phyloP scores from a whole-genome alignment of 2,329 filamentous ascomycete species.

The Sporothrix luriei region DNA sequence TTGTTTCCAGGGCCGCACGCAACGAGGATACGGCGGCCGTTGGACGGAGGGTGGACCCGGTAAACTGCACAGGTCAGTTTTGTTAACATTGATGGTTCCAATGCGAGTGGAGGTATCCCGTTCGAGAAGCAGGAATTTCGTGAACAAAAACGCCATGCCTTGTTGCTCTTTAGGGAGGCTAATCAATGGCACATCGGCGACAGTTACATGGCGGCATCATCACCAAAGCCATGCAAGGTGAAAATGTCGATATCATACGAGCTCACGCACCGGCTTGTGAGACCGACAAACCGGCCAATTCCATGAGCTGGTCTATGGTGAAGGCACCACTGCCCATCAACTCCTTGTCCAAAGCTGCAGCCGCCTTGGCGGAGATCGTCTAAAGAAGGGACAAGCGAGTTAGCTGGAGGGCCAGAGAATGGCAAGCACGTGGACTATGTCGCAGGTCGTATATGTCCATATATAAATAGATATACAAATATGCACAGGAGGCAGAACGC shows the following conservation, averaged over 20 bases:
- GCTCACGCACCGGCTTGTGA: conserved; percentile 74
- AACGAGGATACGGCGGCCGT: conserved; percentile 74
- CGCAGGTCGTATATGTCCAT: no score
- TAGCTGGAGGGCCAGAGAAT: not conserved
- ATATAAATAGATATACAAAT: no score
- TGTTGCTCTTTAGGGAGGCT: no score
- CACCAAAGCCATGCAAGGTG: not conserved
- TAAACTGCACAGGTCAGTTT: conserved; percentile 62
- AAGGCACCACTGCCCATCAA: conserved; percentile 89
- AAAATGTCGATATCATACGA: not conserved
- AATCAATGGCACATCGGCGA: not conserved
- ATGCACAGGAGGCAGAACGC: no score
- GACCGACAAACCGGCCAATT: conserved; percentile 88
- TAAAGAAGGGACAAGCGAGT: conserved; percentile 43
- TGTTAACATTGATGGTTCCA: not conserved
- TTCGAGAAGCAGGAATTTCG: not conserved
- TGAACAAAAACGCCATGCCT: not conserved
- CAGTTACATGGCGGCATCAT: not conserved
- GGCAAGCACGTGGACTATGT: not conserved
- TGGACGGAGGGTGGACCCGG: conserved; percentile 73
- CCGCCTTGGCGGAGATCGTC: conserved; percentile 86
- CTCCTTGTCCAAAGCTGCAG: conserved; percentile 86
- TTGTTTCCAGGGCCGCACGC: conserved; percentile 87
- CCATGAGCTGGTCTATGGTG: conserved; percentile 96
- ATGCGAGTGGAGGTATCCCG: no score